Evolutionary conservation across 148 eudicot genomes (phyloP), one percentile per base, ranked within the genome.

Genomic region (Chenopodium quinoa): DNA sequence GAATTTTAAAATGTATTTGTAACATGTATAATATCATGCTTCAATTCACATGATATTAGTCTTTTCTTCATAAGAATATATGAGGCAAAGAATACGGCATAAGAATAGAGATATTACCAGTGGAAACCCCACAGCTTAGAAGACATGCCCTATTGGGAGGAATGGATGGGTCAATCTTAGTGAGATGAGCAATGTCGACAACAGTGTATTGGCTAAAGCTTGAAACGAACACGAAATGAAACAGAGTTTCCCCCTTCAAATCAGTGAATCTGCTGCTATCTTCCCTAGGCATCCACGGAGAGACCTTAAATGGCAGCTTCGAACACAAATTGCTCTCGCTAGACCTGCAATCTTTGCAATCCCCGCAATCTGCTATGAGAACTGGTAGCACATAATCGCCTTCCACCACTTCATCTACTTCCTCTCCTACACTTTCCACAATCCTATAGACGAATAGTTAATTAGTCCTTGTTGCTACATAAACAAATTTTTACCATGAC

Each of bases 81-180:
- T 40, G 44, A 40, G 44, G 44, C 44, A 40, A 40, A 40, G 16
- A 65, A 65, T 20, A 71, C 46, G 10, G 7, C 2, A 17, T 13
- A 19, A 71, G 76, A 14, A 47, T 13, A 74, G 62, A 5, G 32
- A 75, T 73, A 34, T 58, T 72, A 97, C 99, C 99, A 14, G 99
- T 97, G 34, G 99, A 90, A 63, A 92, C 88, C 22, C 99, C 99
- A 40, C 99, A 97, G 54, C 98, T 87, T 10, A 97, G 88, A 82
- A 97, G 98, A 80, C 99, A 94, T 1, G 96, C 99, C 78, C 88
- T 85, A 70, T 92, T 89, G 4, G 98, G 96, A 1, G 99, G 95
- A 50, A 92, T 79, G 9, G 82, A 79, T 31, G 93, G 85, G 74
- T 97, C 92, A 71, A 94, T 60, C 82, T 92, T 97, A 48, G 86